Percentiles rank a stretch among this genome's conserved stretches.
Evolutionary conservation across 495 filamentous ascomycete genomes (phyloP).

Genomic region (Barbatosphaeria neglecta): DNA sequence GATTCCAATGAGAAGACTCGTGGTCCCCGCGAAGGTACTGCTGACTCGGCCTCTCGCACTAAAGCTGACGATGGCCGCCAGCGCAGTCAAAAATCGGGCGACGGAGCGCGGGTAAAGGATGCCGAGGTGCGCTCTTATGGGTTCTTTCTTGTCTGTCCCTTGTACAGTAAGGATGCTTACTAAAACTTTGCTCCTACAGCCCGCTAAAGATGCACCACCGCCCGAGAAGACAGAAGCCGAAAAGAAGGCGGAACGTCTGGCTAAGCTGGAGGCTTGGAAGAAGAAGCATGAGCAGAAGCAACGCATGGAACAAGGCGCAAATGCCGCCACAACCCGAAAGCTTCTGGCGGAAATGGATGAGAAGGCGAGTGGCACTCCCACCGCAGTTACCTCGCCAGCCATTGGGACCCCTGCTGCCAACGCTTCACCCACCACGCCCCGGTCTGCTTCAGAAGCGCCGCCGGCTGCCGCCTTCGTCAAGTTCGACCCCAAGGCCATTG

Average conservation of each 20-base stretch:
- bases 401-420: slow-evolving; percentile 43
- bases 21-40: slow-evolving; percentile 62
- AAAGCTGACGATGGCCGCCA: slow-evolving; percentile 56
- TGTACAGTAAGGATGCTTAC: background rate
- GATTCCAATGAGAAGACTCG: slow-evolving; percentile 62
- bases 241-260: slow-evolving; percentile 72
- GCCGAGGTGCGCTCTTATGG: slow-evolving; percentile 49
- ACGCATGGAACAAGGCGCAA: slow-evolving; percentile 60
- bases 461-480: slow-evolving; percentile 58
- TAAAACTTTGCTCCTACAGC: slow-evolving; percentile 19
- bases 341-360: slow-evolving; percentile 69
- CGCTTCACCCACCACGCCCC: slow-evolving; percentile 24
- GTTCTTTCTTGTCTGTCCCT: background rate
- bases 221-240: slow-evolving; percentile 60
- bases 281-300: slow-evolving; percentile 75
- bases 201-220: slow-evolving; percentile 39
- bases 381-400: slow-evolving; percentile 40
- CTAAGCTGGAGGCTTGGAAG: slow-evolving; percentile 86
- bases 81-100: slow-evolving; percentile 31
- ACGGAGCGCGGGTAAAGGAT: slow-evolving; percentile 29
- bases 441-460: slow-evolving; percentile 18
- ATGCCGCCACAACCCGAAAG: slow-evolving; percentile 48
- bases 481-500: slow-evolving; percentile 82
- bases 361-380: slow-evolving; percentile 45
- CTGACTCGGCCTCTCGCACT: slow-evolving; percentile 60